These are phyloP conservation scores for Pneumocystis murina DNA, from an alignment of 1,139 yeast species.

Conservation along the genomic window DNA sequence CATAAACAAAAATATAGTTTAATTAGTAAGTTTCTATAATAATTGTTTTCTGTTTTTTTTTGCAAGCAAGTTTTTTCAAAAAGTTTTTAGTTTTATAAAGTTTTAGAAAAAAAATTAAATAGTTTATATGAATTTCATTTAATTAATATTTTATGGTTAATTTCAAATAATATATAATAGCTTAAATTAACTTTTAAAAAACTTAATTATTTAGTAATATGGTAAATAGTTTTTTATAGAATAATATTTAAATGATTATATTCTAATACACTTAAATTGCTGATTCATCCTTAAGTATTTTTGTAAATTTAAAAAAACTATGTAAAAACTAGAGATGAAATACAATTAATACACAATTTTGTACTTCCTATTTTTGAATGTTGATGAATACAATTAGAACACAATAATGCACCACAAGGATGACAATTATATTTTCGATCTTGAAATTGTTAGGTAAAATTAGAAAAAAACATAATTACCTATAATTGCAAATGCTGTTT, in stretches of 20 bases:
- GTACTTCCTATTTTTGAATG: neutral
- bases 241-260: neutral
- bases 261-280: neutral
- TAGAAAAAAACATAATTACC: neutral
- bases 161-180: no score
- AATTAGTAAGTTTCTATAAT: no score
- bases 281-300: neutral
- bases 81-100: no score
- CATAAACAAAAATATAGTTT: neutral
- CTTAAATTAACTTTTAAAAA: no score
- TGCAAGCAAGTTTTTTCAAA: neutral
- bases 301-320: neutral
- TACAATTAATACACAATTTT: neutral
- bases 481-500: constrained; percentile 5
- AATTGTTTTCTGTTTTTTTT: neutral
- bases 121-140: no score
- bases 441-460: neutral
- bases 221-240: no score
- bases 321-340: neutral
- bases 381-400: neutral
- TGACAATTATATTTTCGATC: neutral
- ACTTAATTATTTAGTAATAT: no score
- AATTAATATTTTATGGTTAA: no score
- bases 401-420: neutral
- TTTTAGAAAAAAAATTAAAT: no score